Conservation (phyloP, 208 protist species). For the Herpetomonas tarakana region DNA sequence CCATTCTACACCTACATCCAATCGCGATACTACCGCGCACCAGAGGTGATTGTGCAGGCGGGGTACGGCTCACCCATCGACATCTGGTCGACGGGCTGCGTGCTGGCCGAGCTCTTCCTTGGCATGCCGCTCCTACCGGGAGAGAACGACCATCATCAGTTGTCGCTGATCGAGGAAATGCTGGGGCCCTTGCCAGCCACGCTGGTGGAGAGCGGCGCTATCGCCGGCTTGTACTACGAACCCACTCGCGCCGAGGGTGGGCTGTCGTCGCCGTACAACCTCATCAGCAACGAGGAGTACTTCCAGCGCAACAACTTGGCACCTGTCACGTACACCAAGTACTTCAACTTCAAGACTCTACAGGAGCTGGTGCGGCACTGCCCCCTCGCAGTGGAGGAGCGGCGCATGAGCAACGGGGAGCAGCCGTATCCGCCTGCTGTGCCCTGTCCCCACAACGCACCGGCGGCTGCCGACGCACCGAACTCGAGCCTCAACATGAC, state of each 20-base stretch:
- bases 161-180: conserved; percentile 94
- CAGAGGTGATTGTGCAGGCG: conserved; percentile 95
- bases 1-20: conserved; percentile 83
- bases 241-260: not conserved
- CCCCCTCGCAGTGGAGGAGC: conserved; percentile 57
- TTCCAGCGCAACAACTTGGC: conserved; percentile 9
- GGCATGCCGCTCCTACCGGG: conserved; percentile 95
- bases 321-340: conserved; percentile 38
- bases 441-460: conserved; percentile 11
- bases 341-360: conserved; percentile 68
- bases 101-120: conserved; percentile 94
- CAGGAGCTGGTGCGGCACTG: conserved; percentile 67
- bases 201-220: conserved; percentile 50
- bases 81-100: conserved; percentile 97
- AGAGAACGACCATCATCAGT: conserved; percentile 90
- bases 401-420: conserved; percentile 45
- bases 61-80: conserved; percentile 93
- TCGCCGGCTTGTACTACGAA: conserved; percentile 48
- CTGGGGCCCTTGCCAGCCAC: conserved; percentile 74
- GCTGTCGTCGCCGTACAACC: not conserved
- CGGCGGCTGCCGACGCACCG: conserved; percentile 12
- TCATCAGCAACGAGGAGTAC: conserved; percentile 31
- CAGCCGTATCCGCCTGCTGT: conserved; percentile 28
- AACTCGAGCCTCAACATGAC: conserved; percentile 9
- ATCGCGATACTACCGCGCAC: conserved; percentile 96